Evolutionary conservation across 805 yeast genomes (phyloP), one percentile per base, ranked within the genome.

Genomic region (Kazachstania bromeliacearum): DNA sequence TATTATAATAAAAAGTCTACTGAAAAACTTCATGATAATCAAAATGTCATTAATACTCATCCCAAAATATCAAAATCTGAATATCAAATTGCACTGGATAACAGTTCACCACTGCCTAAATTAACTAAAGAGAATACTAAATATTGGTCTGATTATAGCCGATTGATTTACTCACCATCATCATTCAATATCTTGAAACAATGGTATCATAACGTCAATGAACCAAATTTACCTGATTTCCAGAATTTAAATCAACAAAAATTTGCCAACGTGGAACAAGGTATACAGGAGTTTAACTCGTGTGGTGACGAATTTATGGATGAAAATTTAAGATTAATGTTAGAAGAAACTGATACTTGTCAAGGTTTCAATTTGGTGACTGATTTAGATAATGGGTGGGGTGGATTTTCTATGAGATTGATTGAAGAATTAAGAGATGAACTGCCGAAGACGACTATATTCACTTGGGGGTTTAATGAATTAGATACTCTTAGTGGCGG

Each of bases 381-480:
- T 0, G 95, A 87, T 35, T 45, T 79, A 3, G 94, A 84, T 51
- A 67, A 75, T 16, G 82, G 80, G 0, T 89, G 97, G 97, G 80
- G 85, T 33, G 95, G 95, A 0, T 75, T 82, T 46, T 57, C 83
- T 4, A 54, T 60, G 28, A 66, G 67, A 31, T 45, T 77, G 42
- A 39, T 87, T 17, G 48, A 60, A n/a, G 70, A 67, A 6, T 34
- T 87, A 14, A 65, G 73, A 37, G 96, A 88, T 52, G 94, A 84
- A 47, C 63, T 78, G 12, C 69, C 78, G 2, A 76, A 75, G 47
- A 51, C 57, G 2, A 47, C 65, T 2, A 42, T 69, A 0, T 63
- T 69, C 28, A 62, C 70, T 2, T 76, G 79, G 75, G 73, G 68
- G 0, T 45, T 67, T 16, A 59, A 55, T 37, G 50, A 56, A 31